Conservation (phyloP, 176 grass and related monocot species). For the Eragrostis curvula region DNA sequence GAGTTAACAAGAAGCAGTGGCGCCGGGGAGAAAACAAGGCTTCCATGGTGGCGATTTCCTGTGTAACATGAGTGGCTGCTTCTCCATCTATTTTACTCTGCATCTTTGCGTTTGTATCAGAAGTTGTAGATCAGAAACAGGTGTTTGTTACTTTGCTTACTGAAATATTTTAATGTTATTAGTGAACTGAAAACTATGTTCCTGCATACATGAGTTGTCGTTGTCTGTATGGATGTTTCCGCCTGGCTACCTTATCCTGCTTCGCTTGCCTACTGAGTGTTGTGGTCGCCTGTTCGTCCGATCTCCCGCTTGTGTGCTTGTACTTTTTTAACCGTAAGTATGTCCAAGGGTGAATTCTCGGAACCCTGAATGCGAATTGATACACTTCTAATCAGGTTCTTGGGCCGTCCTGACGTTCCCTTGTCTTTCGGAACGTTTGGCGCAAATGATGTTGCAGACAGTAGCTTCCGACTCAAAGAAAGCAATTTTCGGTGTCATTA, state of each 20-base stretch:
- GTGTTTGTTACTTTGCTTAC: neutral
- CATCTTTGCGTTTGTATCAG: constrained; percentile 33
- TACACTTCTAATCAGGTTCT: too few species aligned
- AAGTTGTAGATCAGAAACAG: constrained; percentile 38
- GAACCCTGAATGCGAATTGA: neutral
- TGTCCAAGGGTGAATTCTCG: too few species aligned
- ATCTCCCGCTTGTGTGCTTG: too few species aligned
- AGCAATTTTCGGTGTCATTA: too few species aligned
- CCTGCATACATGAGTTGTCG: neutral
- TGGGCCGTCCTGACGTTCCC: too few species aligned
- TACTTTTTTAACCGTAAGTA: neutral
- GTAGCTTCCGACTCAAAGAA: too few species aligned
- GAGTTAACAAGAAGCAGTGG: constrained; percentile 3
- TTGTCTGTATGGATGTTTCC: neutral
- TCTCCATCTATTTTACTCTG: constrained; percentile 16
- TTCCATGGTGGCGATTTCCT: constrained; percentile 1
- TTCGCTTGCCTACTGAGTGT: neutral
- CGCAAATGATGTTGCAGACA: too few species aligned
- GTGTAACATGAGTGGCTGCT: constrained; percentile 23
- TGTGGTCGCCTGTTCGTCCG: neutral
- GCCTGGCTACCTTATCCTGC: neutral
- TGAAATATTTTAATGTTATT: constrained; percentile 17
- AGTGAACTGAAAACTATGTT: neutral
- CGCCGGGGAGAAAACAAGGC: constrained; percentile 25
- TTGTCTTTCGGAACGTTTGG: too few species aligned